Evolutionary conservation across 495 filamentous ascomycete genomes (phyloP).

Genomic region (Aspergillus carlsbadensis): DNA sequence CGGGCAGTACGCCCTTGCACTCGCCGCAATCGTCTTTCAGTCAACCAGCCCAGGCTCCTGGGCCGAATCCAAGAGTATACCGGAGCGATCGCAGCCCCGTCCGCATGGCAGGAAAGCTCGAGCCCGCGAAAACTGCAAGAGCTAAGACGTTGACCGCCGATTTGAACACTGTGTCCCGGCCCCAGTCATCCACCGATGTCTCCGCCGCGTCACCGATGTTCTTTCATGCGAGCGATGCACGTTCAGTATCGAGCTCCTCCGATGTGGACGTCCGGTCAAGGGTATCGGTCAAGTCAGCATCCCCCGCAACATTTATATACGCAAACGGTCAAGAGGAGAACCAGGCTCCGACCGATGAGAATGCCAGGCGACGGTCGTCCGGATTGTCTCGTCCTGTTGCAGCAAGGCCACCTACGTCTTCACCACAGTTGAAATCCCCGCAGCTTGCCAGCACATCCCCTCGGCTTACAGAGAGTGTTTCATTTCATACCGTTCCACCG

Average conservation of each 20-base stretch:
- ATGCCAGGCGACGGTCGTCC: constrained; percentile 36
- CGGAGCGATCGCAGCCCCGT: constrained; percentile 41
- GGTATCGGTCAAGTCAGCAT: constrained; percentile 28
- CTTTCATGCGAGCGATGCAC: constrained; percentile 74
- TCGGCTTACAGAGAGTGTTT: constrained; percentile 27
- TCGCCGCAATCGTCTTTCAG: constrained; percentile 37
- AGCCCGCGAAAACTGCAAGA: constrained; percentile 31
- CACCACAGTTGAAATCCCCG: constrained; percentile 43
- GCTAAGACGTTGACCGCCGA: constrained; percentile 39
- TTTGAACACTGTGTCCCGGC: constrained; percentile 26
- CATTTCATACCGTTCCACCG: constrained; percentile 20
- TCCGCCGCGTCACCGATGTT: constrained; percentile 56
- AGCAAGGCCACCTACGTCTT: constrained; percentile 31
- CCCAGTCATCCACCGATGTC: constrained; percentile 33
- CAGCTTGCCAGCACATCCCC: constrained; percentile 28
- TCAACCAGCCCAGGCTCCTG: constrained; percentile 28
- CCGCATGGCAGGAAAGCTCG: constrained; percentile 31
- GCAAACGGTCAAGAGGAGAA: constrained; percentile 51
- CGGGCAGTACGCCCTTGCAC: constrained; percentile 50
- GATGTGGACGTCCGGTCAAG: constrained; percentile 30
- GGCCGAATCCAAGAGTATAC: constrained; percentile 24
- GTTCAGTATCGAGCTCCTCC: constrained; percentile 31
- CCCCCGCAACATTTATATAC: constrained; percentile 56
- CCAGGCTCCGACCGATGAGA: constrained; percentile 21
- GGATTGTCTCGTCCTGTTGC: constrained; percentile 37